Conservation (phyloP, 108 stramenopile genomes). For the Chaetoceros muelleri region DNA sequence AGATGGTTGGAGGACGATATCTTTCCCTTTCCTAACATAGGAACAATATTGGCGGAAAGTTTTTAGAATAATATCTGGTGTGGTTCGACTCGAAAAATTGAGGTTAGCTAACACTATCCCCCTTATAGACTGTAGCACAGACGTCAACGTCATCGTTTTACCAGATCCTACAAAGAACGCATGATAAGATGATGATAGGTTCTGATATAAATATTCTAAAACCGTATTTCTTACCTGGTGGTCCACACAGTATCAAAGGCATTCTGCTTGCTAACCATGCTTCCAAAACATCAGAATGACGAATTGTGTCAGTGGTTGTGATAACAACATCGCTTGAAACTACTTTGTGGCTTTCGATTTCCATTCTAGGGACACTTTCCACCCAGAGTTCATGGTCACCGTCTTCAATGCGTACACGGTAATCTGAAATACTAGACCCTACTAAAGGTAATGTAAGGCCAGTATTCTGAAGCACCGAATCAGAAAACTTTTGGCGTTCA, state of each 20-base stretch:
- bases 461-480: constrained; percentile 62
- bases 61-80: constrained; percentile 93
- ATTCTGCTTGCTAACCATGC: constrained; percentile 85
- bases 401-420: constrained; percentile 83
- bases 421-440: constrained; percentile 56
- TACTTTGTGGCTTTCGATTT: constrained; percentile 92
- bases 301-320: constrained; percentile 93
- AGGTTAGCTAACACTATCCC: constrained; percentile 86
- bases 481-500: constrained; percentile 68
- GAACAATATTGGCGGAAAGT: constrained; percentile 91
- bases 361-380: constrained; percentile 85
- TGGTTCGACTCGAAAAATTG: constrained; percentile 93
- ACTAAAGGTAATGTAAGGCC: constrained; percentile 54
- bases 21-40: constrained; percentile 82
- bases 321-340: constrained; percentile 86
- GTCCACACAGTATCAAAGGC: constrained; percentile 94
- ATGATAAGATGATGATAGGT: neutral
- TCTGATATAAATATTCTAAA: neutral
- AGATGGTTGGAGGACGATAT: constrained; percentile 65
- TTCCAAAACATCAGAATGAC: constrained; percentile 90
- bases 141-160: constrained; percentile 97
- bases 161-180: constrained; percentile 46
- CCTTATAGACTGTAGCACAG: constrained; percentile 85
- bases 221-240: constrained; percentile 84
- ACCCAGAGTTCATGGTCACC: constrained; percentile 93